Evolutionary conservation across 2,329 filamentous ascomycete genomes (phyloP).

Genomic region (Scedosporium dehoogii): DNA sequence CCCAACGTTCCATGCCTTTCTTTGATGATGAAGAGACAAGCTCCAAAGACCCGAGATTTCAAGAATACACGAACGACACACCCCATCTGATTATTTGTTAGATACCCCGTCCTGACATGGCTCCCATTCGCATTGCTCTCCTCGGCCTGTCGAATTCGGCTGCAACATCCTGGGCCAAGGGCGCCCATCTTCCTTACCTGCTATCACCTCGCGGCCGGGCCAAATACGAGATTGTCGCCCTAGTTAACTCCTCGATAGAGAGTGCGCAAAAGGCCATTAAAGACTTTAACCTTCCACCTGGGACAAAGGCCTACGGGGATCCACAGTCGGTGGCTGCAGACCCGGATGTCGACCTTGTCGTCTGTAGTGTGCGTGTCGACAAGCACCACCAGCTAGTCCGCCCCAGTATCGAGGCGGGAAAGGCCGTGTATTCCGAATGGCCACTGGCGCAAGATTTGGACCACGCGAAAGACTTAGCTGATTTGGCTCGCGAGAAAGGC

Average conservation of each 20-base stretch:
- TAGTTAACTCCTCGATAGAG: slow-evolving; percentile 38
- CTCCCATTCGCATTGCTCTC: slow-evolving; percentile 43
- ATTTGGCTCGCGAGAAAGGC: slow-evolving; percentile 21
- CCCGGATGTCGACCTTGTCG: slow-evolving; percentile 41
- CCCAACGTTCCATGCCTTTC: too few relatives aligned
- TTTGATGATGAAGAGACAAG: too few relatives aligned
- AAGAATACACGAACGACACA: too few relatives aligned
- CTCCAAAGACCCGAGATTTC: too few relatives aligned
- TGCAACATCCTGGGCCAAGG: slow-evolving; percentile 41
- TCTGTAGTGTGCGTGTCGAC: slow-evolving; percentile 44
- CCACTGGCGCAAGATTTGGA: slow-evolving; percentile 36
- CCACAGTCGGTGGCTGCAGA: slow-evolving; percentile 32
- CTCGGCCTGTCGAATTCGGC: slow-evolving; percentile 46
- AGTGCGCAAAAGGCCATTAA: slow-evolving; percentile 33
- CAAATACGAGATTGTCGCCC: slow-evolving; percentile 38
- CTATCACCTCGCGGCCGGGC: slow-evolving; percentile 30
- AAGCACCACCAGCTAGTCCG: slow-evolving; percentile 34
- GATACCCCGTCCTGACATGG: too few relatives aligned
- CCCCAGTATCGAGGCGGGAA: slow-evolving; percentile 40
- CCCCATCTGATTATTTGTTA: too few relatives aligned
- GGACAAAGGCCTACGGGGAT: slow-evolving; percentile 38
- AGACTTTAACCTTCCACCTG: slow-evolving; percentile 28
- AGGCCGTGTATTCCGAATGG: slow-evolving; percentile 48
- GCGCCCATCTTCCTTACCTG: slow-evolving; percentile 21
- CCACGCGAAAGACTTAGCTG: slow-evolving; percentile 30